phyloP scores from a whole-genome alignment of 2,329 filamentous ascomycete species.

The Talaromyces sp. region DNA sequence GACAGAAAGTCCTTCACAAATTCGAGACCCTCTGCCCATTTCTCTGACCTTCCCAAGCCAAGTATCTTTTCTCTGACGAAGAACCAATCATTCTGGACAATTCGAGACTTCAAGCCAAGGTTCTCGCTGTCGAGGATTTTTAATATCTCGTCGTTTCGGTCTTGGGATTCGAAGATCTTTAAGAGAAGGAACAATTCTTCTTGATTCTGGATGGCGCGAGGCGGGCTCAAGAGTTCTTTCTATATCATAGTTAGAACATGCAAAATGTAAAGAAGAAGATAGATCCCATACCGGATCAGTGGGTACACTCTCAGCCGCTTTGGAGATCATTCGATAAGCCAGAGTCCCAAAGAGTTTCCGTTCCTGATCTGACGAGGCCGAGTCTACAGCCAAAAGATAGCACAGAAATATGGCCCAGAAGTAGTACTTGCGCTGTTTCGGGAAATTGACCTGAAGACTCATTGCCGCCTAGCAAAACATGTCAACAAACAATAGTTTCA shows the following conservation, averaged over 20 bases:
- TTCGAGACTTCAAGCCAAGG: conserved; percentile 36
- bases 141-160: conserved; percentile 33
- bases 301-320: conserved; percentile 42
- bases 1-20: conserved; percentile 33
- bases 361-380: conserved; percentile 34
- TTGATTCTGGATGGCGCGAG: conserved; percentile 41
- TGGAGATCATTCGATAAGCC: conserved; percentile 46
- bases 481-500: background rate
- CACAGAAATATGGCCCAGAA: conserved; percentile 47
- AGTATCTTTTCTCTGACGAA: conserved; percentile 35
- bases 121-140: conserved; percentile 39
- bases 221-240: conserved; percentile 36
- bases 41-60: conserved; percentile 30
- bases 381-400: conserved; percentile 35
- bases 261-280: conserved; percentile 16
- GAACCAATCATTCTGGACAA: conserved; percentile 40
- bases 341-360: conserved; percentile 45
- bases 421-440: conserved; percentile 43
- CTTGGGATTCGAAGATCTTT: conserved; percentile 40
- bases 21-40: conserved; percentile 35
- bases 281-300: conserved; percentile 34
- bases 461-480: conserved; percentile 38
- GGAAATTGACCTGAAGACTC: conserved; percentile 46
- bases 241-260: conserved; percentile 17
- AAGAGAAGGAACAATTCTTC: conserved; percentile 43